Evolutionary conservation across 2,329 filamentous ascomycete species (phyloP).

Genomic region (Knufia fluminis): DNA sequence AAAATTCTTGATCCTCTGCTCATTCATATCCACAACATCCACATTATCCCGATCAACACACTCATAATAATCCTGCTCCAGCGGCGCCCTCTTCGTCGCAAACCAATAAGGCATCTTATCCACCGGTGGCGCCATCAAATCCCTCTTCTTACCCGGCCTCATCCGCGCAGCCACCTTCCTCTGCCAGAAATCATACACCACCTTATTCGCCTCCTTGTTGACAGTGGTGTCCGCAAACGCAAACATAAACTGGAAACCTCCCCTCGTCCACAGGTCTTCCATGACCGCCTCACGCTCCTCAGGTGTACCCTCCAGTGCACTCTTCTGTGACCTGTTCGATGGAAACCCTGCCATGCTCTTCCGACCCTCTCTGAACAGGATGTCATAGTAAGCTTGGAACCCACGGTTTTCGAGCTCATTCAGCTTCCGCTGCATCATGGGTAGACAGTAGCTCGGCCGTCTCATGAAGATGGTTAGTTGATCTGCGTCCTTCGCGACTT

Average conservation of each 20-base stretch:
- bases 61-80: slow-evolving; percentile 46
- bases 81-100: slow-evolving; percentile 42
- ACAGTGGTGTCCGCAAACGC: slow-evolving; percentile 41
- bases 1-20: slow-evolving; percentile 25
- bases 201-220: slow-evolving; percentile 41
- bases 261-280: slow-evolving; percentile 41
- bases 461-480: slow-evolving; percentile 49
- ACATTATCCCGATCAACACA: slow-evolving; percentile 40
- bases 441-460: slow-evolving; percentile 56
- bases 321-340: slow-evolving; percentile 46
- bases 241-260: slow-evolving; percentile 48
- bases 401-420: slow-evolving; percentile 44
- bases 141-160: slow-evolving; percentile 39
- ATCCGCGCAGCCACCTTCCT: slow-evolving; percentile 45
- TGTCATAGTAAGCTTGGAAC: slow-evolving; percentile 37
- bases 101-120: slow-evolving; percentile 46
- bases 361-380: slow-evolving; percentile 44
- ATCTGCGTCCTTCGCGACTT: slow-evolving; percentile 45
- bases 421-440: slow-evolving; percentile 47
- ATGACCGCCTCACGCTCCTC: slow-evolving; percentile 35
- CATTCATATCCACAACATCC: slow-evolving; percentile 37
- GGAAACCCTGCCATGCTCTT: slow-evolving; percentile 51
- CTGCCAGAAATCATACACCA: slow-evolving; percentile 48
- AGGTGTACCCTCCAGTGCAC: slow-evolving; percentile 11
- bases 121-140: slow-evolving; percentile 43